Evolutionary conservation across 208 protist species (phyloP).

Genomic region (Porcisia hertigi): DNA sequence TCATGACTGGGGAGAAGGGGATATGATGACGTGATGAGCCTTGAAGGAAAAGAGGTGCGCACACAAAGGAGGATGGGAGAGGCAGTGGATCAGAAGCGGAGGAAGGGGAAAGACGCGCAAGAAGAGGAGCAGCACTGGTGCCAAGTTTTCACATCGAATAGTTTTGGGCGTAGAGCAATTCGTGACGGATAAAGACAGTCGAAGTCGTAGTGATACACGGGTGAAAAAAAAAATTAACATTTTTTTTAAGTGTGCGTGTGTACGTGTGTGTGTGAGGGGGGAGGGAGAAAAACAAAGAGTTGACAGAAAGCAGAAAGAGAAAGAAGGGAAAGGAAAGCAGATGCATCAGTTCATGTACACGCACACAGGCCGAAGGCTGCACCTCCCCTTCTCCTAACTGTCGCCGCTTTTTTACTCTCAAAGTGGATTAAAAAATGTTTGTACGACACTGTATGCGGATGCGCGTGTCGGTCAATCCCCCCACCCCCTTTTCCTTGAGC

Average conservation of each 20-base stretch:
- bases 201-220: background rate
- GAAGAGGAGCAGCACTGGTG: background rate
- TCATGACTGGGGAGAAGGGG: background rate
- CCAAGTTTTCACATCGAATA: background rate
- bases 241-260: background rate
- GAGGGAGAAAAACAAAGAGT: background rate
- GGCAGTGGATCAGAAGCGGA: background rate
- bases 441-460: background rate
- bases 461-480: background rate
- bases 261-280: background rate
- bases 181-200: background rate
- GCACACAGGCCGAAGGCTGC: background rate
- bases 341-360: background rate
- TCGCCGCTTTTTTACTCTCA: background rate
- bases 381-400: background rate
- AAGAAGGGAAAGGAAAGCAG: background rate
- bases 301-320: background rate
- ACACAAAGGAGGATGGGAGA: background rate
- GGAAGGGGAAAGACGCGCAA: background rate
- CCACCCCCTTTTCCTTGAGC: background rate
- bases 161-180: background rate
- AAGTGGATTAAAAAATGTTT: background rate
- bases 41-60: background rate
- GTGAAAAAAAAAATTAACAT: background rate
- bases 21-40: background rate